phyloP scores from a whole-genome alignment of 768 basidiomycete genomes.

The Boletus barrowsii region DNA sequence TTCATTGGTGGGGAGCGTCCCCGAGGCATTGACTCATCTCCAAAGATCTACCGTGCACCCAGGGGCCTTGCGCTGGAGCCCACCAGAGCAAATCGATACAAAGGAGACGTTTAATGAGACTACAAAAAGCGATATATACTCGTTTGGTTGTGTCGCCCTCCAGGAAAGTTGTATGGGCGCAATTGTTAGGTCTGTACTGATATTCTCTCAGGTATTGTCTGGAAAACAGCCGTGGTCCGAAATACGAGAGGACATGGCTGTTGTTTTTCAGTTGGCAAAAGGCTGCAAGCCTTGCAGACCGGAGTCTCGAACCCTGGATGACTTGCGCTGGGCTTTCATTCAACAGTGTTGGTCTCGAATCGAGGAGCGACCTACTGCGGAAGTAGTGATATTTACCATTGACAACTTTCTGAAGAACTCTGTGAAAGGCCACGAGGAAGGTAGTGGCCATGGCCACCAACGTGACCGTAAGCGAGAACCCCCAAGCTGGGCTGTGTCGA shows the following conservation, averaged over 20 bases:
- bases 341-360: neutral
- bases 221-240: too few relatives aligned
- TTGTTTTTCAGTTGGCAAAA: neutral
- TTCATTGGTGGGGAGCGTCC: too few relatives aligned
- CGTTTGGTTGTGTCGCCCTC: conserved; percentile 28
- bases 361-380: neutral
- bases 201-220: neutral
- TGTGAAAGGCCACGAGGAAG: too few relatives aligned
- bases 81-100: conserved; percentile 21
- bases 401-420: neutral
- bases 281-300: neutral
- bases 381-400: neutral
- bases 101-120: conserved; percentile 5
- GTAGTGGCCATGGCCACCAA: too few relatives aligned
- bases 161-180: conserved; percentile 38
- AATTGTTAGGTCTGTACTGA: conserved; percentile 6
- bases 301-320: neutral
- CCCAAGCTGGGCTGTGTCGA: too few relatives aligned
- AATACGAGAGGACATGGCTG: too few relatives aligned
- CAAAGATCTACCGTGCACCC: neutral
- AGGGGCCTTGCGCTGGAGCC: neutral
- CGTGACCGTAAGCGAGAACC: too few relatives aligned
- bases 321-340: neutral
- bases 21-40: neutral
- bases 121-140: conserved; percentile 14